Conservation (phyloP, 2,329 filamentous ascomycete species). For the Pseudocercospora cruenta region DNA sequence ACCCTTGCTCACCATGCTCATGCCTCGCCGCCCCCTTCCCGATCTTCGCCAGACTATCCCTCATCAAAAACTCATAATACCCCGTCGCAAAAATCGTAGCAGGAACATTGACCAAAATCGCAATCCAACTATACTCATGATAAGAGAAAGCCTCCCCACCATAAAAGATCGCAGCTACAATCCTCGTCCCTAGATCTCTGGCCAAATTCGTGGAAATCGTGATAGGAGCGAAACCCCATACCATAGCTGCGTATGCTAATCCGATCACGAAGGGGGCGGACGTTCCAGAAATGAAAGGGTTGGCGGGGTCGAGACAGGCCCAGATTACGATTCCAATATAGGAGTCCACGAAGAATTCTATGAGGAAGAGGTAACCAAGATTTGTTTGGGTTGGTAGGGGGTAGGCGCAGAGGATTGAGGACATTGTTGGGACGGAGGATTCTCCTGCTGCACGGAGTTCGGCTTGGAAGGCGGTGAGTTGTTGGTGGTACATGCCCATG, state of each 20-base stretch:
- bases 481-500: conserved; percentile 60
- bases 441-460: conserved; percentile 44
- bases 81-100: conserved; percentile 59
- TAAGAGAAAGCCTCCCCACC: conserved; percentile 55
- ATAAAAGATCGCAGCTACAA: conserved; percentile 63
- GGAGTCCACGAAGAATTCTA: conserved; percentile 62
- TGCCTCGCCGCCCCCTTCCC: conserved; percentile 55
- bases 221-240: conserved; percentile 61
- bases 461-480: conserved; percentile 50
- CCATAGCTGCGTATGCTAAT: conserved; percentile 54
- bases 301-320: conserved; percentile 61
- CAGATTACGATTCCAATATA: conserved; percentile 64
- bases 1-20: conserved; percentile 56
- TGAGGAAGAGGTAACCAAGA: conserved; percentile 60
- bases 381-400: conserved; percentile 56
- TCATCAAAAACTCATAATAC: conserved; percentile 59
- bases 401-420: conserved; percentile 57
- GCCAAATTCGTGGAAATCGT: conserved; percentile 62
- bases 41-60: conserved; percentile 58
- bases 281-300: conserved; percentile 58
- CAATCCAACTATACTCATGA: conserved; percentile 56
- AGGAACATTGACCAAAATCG: conserved; percentile 60
- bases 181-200: conserved; percentile 61
- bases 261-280: conserved; percentile 60
- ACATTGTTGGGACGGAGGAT: conserved; percentile 39